Evolutionary conservation across 2,329 filamentous ascomycete species (phyloP).

Genomic region (Acephala macrosclerotiorum): DNA sequence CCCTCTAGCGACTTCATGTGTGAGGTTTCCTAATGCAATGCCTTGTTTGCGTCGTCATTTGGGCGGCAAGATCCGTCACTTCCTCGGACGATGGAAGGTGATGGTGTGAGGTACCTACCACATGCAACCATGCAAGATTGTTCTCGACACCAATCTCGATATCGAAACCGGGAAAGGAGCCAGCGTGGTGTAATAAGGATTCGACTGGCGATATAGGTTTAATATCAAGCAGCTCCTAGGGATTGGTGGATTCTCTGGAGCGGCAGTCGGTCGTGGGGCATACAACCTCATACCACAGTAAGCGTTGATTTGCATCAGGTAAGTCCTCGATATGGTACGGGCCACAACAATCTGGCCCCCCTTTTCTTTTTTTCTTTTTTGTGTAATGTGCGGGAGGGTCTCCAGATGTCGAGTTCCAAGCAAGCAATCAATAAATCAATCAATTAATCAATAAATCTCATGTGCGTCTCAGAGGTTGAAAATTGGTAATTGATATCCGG

Average conservation of each 20-base stretch:
- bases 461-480: conserved; percentile 6
- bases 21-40: conserved; percentile 10
- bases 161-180: conserved; percentile 11
- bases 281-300: not conserved
- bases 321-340: conserved; percentile 11
- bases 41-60: conserved; percentile 8
- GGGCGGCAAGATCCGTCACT: conserved; percentile 21
- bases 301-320: not conserved
- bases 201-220: conserved; percentile 17
- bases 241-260: conserved; percentile 5
- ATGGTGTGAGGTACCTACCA: not conserved
- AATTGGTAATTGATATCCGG: not conserved
- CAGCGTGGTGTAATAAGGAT: conserved; percentile 1
- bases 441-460: not conserved
- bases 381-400: not conserved
- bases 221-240: conserved; percentile 20
- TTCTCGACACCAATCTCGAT: not conserved
- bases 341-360: conserved; percentile 15
- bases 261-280: not conserved
- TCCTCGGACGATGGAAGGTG: conserved; percentile 2
- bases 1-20: conserved; percentile 10
- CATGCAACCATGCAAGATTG: conserved; percentile 13
- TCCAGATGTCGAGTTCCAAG: conserved; percentile 5
- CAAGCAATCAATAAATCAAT: not conserved
- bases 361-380: conserved; percentile 4